Percentiles rank a stretch among this genome's conserved stretches.
These are phyloP conservation scores for Colletotrichum endophyticum DNA, from an alignment of 2,329 filamentous ascomycete species.

Conservation along the genomic window DNA sequence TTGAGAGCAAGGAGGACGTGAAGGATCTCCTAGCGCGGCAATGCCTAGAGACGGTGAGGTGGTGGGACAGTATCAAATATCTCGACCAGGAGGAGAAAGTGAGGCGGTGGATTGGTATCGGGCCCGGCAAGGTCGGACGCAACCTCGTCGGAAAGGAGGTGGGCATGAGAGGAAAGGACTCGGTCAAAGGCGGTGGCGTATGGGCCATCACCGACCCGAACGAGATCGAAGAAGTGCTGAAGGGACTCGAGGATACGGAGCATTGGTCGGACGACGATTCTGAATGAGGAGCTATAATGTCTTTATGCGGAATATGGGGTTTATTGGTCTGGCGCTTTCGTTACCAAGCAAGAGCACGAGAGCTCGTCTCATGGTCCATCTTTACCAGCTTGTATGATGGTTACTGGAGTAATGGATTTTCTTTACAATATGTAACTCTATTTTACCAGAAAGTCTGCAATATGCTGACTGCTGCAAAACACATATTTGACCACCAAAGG, in stretches of 20 bases:
- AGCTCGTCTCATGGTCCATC: not conserved
- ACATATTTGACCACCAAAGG: not conserved
- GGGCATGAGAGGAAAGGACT: slow-evolving; percentile 79
- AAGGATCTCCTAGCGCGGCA: slow-evolving; percentile 81
- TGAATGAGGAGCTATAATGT: slow-evolving; percentile 19
- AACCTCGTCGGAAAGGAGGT: slow-evolving; percentile 97
- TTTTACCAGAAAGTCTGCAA: not conserved
- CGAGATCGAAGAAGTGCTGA: slow-evolving; percentile 73
- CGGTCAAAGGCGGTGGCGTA: slow-evolving; percentile 86
- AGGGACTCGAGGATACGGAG: slow-evolving; percentile 69
- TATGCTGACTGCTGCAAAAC: not conserved
- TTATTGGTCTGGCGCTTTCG: not conserved
- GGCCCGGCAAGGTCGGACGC: slow-evolving; percentile 89
- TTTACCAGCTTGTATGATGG: not conserved
- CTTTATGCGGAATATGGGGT: not conserved
- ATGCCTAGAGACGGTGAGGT: slow-evolving; percentile 89
- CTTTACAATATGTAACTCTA: not conserved
- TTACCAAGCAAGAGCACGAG: not conserved
- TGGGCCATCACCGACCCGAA: slow-evolving; percentile 88
- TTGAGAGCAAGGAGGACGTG: slow-evolving; percentile 73
- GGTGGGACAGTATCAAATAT: slow-evolving; percentile 94
- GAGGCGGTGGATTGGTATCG: slow-evolving; percentile 87
- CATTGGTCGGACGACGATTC: slow-evolving; percentile 54
- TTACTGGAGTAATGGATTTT: not conserved
- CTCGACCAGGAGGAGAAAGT: slow-evolving; percentile 84